Percentiles rank a stretch among this genome's conserved stretches.
Conservation (phyloP, 805 yeast genomes). For the Candida piceae region DNA sequence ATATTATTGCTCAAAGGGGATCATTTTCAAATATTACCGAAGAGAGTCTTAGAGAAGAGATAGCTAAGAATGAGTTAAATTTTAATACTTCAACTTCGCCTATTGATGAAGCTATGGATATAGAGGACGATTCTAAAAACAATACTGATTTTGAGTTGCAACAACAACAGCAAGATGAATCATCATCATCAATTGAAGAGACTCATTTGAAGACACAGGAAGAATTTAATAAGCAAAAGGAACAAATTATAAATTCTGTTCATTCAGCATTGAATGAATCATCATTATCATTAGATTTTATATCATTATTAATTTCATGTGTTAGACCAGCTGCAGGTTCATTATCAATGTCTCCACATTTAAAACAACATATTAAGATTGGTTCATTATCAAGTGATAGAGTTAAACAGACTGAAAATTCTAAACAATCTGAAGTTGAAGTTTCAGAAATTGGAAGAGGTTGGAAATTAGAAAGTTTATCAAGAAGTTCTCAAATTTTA, state of each 20-base stretch:
- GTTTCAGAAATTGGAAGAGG: conserved; percentile 68
- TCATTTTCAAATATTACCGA: conserved; percentile 58
- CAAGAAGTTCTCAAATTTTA: conserved; percentile 48
- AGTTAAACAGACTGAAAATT: conserved; percentile 25
- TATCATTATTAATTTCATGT: conserved; percentile 75
- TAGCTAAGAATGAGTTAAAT: conserved; percentile 12
- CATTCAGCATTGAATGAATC: conserved; percentile 81
- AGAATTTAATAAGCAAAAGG: conserved; percentile 44
- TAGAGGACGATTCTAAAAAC: too few relatives aligned
- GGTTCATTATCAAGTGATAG: conserved; percentile 62
- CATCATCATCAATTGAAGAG: neutral
- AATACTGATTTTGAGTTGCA: conserved; percentile 17
- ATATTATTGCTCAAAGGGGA: conserved; percentile 54
- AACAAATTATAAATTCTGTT: conserved; percentile 48
- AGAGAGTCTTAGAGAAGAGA: conserved; percentile 43
- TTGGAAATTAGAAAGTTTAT: conserved; percentile 77
- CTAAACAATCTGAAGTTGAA: too few relatives aligned
- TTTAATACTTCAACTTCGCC: too few relatives aligned
- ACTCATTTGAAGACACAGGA: conserved; percentile 23
- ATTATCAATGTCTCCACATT: conserved; percentile 81
- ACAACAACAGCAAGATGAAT: conserved; percentile 5
- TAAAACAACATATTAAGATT: conserved; percentile 66
- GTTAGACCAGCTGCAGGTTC: conserved; percentile 82
- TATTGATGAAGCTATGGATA: neutral
- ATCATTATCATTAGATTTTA: conserved; percentile 80